Evolutionary conservation across 2,329 filamentous ascomycete genomes (phyloP).

Genomic region (Ophiocordyceps camponoti-saundersi): DNA sequence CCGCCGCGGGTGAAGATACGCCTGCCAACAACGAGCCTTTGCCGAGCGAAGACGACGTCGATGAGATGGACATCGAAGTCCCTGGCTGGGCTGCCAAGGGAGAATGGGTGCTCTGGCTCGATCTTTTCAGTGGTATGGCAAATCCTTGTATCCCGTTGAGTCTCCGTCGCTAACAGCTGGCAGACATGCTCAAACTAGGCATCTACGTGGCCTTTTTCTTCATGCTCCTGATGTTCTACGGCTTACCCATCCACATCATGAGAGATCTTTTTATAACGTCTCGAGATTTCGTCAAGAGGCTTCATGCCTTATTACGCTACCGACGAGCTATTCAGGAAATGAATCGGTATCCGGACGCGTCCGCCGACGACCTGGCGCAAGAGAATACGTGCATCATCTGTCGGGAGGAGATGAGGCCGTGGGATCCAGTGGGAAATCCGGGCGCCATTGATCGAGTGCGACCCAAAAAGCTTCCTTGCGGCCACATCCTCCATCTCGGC

Average conservation of each 20-base stretch:
- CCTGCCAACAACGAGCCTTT: slow-evolving; percentile 26
- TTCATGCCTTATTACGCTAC: slow-evolving; percentile 80
- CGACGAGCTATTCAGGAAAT: slow-evolving; percentile 85
- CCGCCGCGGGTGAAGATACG: slow-evolving; percentile 42
- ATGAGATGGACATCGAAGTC: slow-evolving; percentile 89
- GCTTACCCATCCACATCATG: slow-evolving; percentile 90
- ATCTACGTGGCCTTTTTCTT: slow-evolving; percentile 88
- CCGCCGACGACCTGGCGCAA: slow-evolving; percentile 61
- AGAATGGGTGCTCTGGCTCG: slow-evolving; percentile 76
- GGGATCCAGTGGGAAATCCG: slow-evolving; percentile 39
- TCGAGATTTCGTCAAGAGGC: slow-evolving; percentile 74
- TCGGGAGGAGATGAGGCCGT: slow-evolving; percentile 83
- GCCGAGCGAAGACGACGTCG: slow-evolving; percentile 56
- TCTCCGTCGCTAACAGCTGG: slow-evolving; percentile 4
- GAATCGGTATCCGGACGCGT: slow-evolving; percentile 88
- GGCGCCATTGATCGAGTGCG: slow-evolving; percentile 69
- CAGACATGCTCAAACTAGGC: slow-evolving; percentile 77
- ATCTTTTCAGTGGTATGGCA: slow-evolving; percentile 57
- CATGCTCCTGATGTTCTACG: slow-evolving; percentile 86
- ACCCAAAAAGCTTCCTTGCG: slow-evolving; percentile 91
- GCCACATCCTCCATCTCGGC: slow-evolving; percentile 85
- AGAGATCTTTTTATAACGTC: slow-evolving; percentile 89
- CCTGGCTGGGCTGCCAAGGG: slow-evolving; percentile 95
- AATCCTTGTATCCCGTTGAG: not conserved
- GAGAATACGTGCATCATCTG: slow-evolving; percentile 98